These are phyloP conservation scores for Aurantiochytrium sp. DNA, from an alignment of 108 stramenopile species.

Conservation along the genomic window DNA sequence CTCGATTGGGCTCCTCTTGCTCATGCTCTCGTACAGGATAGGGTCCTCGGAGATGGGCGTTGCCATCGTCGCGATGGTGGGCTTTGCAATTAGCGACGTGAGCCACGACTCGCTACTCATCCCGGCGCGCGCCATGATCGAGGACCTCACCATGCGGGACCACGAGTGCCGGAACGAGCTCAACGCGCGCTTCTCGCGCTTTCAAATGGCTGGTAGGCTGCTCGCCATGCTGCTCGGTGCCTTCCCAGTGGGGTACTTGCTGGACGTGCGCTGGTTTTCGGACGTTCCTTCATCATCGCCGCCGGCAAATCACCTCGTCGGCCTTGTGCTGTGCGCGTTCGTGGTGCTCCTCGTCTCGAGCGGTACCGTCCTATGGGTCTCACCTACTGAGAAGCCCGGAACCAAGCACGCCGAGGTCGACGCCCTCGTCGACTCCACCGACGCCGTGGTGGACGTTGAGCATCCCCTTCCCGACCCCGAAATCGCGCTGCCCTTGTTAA, in stretches of 20 bases:
- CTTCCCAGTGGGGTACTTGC: background rate
- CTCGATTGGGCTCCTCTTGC: background rate
- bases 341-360: background rate
- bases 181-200: background rate
- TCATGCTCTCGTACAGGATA: constrained; percentile 12
- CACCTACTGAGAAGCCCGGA: background rate
- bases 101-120: constrained; percentile 16
- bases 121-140: constrained; percentile 7
- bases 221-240: background rate
- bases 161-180: background rate
- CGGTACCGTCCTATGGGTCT: background rate
- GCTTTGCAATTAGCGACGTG: background rate
- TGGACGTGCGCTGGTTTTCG: background rate
- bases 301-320: background rate
- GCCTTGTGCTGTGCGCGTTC: background rate
- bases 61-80: background rate
- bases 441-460: background rate
- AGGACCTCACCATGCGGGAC: background rate
- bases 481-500: background rate
- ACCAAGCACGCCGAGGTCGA: background rate
- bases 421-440: background rate
- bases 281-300: background rate
- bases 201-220: background rate
- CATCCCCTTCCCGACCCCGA: too few species aligned
- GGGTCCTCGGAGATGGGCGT: background rate